A percentile compares a stretch with the other conserved stretches of the same genome.
Evolutionary conservation across 305 asterid genomes (phyloP).

Genomic region (Ajuga reptans): DNA sequence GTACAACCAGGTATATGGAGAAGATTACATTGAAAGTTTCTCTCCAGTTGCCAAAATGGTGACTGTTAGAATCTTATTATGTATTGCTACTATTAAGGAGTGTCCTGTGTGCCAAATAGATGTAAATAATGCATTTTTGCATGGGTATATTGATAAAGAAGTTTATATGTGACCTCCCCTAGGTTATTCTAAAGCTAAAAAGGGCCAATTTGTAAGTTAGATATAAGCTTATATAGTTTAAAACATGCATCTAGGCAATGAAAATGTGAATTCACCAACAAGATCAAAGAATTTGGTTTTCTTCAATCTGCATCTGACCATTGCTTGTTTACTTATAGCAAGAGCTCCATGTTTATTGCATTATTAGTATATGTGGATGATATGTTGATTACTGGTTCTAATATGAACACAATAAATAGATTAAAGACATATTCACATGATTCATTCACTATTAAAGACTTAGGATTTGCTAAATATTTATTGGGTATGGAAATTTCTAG

Average conservation of each 20-base stretch:
- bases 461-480: background rate
- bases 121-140: too few relatives aligned
- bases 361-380: background rate
- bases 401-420: too few relatives aligned
- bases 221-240: background rate
- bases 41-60: background rate
- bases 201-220: background rate
- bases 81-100: background rate
- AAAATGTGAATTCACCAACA: background rate
- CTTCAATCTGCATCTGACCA: background rate
- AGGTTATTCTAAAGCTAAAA: background rate
- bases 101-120: background rate
- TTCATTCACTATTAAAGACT: background rate
- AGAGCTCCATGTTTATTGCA: too few relatives aligned
- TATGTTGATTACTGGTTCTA: background rate
- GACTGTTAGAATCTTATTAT: background rate
- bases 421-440: too few relatives aligned
- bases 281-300: background rate
- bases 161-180: background rate
- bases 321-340: background rate
- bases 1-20: too few relatives aligned
- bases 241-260: background rate
- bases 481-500: background rate
- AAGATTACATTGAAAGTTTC: background rate
- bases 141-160: too few relatives aligned